Evolutionary conservation across 108 stramenopile genomes (phyloP), one percentile per base, ranked within the genome.

Genomic region (Skeletonema costatum): DNA sequence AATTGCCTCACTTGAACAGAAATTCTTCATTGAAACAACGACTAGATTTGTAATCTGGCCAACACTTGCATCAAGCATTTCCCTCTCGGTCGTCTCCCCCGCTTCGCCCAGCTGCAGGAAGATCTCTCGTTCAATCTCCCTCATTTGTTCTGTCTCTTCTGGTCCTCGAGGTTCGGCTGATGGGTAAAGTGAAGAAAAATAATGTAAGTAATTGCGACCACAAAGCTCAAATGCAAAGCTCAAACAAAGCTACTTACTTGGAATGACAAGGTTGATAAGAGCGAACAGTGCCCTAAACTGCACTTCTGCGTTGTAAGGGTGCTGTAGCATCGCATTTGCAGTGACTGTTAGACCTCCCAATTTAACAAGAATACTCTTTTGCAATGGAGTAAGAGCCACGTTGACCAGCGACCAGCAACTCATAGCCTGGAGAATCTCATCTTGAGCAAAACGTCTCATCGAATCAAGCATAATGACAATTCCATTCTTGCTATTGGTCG

Each of bases 381-480:
- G 96, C 16, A 85, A 71, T 33, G 94, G 92, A 41, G 90, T 91
- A 5, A 97, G 78, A 5, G 97, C 94, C 71, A 97, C 86, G 73
- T 97, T 97, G 39, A 97, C 97, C 74, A 97, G 68, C 11, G 91
- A 88, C 97, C 97, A 97, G 75, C 97, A 97, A 70, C 93, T 90
- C 97, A 96, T 96, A 30, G 97, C 94, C 73, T 95, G 95, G n/a
- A 95, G 88, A 16, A 83, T 65, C 31, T 83, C 92, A 67, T 94
- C 85, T 17, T 84, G 77, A 32, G 77, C 85, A 77, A 94, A 93
- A 9, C 91, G 68, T 53, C 70, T 75, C 95, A 97, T 96, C 29
- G 93, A 91, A 66, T 92, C 92, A 33, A 97, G 82, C 87, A 97
- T 90, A 48, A 96, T 90, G 59, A 91, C 89, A 62, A 96, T 93